Percentiles rank a stretch among this genome's conserved stretches.
Evolutionary conservation across 108 stramenopile genomes (phyloP).

Genomic region (Aurantiochytrium sp.): DNA sequence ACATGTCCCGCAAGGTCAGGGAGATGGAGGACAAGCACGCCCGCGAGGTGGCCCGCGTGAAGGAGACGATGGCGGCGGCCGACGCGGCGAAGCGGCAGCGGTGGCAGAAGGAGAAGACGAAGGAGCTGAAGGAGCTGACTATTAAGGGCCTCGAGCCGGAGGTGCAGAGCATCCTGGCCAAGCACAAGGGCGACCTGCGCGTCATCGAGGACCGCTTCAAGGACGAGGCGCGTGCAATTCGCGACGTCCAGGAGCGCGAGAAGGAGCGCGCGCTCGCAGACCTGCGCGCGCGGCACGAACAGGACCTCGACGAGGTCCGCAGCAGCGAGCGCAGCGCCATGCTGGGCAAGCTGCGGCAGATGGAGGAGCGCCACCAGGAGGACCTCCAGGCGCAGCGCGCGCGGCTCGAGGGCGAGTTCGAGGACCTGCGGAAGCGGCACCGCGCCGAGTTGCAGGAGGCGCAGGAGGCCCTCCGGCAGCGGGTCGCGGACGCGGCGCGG

Average conservation of each 20-base stretch:
- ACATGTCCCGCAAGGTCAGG: neutral
- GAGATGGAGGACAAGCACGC: neutral
- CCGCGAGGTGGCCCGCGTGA: neutral
- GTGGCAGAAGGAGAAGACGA: constrained; percentile 35
- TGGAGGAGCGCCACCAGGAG: constrained; percentile 2
- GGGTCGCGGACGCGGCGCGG: constrained; percentile 16
- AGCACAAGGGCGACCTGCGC: constrained; percentile 32
- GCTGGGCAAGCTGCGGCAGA: neutral
- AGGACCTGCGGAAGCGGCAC: neutral
- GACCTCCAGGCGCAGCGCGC: neutral
- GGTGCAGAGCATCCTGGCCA: constrained; percentile 34
- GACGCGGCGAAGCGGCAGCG: constrained; percentile 30
- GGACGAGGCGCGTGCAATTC: constrained; percentile 5
- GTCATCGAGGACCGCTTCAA: constrained; percentile 18
- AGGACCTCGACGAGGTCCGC: constrained; percentile 2
- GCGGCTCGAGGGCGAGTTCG: constrained; percentile 3
- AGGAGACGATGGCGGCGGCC: neutral
- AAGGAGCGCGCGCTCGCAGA: constrained; percentile 23
- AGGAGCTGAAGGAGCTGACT: constrained; percentile 35
- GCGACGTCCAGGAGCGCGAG: neutral
- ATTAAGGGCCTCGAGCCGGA: constrained; percentile 41
- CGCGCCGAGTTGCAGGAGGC: neutral
- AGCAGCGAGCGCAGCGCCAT: constrained; percentile 3
- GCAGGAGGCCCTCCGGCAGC: neutral
- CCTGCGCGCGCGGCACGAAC: neutral